Base-by-base conservation (phyloP, 164 flowering plant genomes). In the Vitis rotundifolia region DNA sequence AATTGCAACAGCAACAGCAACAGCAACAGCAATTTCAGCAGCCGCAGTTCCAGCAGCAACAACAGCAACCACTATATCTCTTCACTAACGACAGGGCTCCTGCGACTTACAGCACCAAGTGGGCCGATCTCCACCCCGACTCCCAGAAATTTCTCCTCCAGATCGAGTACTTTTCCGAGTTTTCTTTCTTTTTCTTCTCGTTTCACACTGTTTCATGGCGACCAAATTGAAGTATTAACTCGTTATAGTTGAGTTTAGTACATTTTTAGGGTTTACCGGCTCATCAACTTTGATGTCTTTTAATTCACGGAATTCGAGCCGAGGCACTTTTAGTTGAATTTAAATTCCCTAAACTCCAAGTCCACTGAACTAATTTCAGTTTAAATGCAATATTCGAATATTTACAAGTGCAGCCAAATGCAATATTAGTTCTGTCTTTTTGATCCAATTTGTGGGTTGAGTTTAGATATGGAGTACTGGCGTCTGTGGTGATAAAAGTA, bases 41-140 rank as follows among this genome's bases (percentile, higher is more conserved):
- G 3, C 88, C 79, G 15, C 91, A 78, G 12, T 90, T 80, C 10
- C 96, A 80, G 65, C 89, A 78, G 54, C 93, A 86, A 18, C 90
- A 81, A n/a, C 97, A 89, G 28, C 93, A 86, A 59, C 92, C 86
- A 57, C 72, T 83, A 14, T 93, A 76, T 73, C 77, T 93, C 14
- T 88, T 88, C 58, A 91, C 95, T 0, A 91, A 84, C n/a, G 99
- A 93, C 3, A 96, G 87, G 55, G 68, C 91, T 53, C 95, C 93
- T 9, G 98, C 94, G 15, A 83, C 71, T 71, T 96, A 93, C 71
- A 72, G 87, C 53, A 93, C 98, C 47, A 93, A 89, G 70, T 96
- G 97, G 99, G 85, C 89, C 0, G 99, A 96, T 81, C 93, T 96
- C 26, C 99, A 96, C 62, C 97, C 98, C 0, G 99, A 96, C 65